A percentile compares a stretch with the other conserved stretches of the same genome.
These are phyloP conservation scores for Castanospermum australe DNA, from an alignment of 306 rosid species.

Conservation along the genomic window DNA sequence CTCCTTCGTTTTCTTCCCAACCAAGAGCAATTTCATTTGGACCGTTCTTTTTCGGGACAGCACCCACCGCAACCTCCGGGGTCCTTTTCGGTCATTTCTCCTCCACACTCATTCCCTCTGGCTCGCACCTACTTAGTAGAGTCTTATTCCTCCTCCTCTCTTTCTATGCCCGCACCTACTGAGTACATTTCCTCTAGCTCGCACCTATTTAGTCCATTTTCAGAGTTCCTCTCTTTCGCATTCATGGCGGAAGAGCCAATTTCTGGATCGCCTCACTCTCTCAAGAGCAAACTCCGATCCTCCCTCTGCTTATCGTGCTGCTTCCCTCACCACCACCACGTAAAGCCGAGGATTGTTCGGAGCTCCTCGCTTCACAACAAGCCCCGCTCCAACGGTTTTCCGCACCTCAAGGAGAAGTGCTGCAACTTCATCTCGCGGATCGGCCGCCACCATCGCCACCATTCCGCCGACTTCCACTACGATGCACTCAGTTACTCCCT, in stretches of 20 bases:
- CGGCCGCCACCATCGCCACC: constrained; percentile 56
- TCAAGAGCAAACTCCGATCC: constrained; percentile 42
- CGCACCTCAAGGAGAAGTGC: constrained; percentile 50
- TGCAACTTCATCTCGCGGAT: constrained; percentile 45
- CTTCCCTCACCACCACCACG: constrained; percentile 33
- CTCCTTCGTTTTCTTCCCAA: background rate
- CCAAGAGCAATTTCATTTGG: background rate
- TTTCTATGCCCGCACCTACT: no score
- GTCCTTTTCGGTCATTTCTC: constrained; percentile 39
- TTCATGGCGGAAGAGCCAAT: constrained; percentile 35
- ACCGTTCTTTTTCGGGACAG: background rate
- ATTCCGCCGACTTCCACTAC: constrained; percentile 72
- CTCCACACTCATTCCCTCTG: background rate
- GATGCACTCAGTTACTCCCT: constrained; percentile 64
- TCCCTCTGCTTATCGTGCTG: constrained; percentile 46
- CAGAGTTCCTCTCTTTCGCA: background rate
- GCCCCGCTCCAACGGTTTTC: constrained; percentile 38
- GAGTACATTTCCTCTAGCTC: background rate
- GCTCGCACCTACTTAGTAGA: constrained; percentile 7
- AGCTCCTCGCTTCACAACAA: constrained; percentile 34
- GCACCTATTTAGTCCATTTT: background rate
- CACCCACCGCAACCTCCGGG: constrained; percentile 20
- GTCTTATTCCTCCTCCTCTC: background rate
- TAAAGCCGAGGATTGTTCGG: constrained; percentile 35
- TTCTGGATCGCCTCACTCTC: constrained; percentile 38